These are phyloP conservation scores for Colletotrichum lini DNA, from an alignment of 2,329 filamentous ascomycete genomes.

Conservation along the genomic window DNA sequence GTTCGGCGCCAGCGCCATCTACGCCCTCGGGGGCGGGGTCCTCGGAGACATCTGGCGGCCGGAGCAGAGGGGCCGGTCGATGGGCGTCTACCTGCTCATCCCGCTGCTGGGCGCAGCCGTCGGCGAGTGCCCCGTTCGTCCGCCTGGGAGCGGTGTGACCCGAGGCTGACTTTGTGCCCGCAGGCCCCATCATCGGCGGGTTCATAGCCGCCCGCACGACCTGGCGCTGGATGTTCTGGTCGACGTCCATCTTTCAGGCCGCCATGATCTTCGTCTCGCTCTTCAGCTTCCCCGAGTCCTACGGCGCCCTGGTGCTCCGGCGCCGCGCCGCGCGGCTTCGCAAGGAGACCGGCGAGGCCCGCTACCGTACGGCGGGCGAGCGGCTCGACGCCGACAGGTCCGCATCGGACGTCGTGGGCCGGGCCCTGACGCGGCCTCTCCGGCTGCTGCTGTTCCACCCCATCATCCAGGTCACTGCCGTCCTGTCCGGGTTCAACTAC, in stretches of 20 bases:
- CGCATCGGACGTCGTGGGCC: conserved; percentile 45
- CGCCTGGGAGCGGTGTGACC: too few species aligned
- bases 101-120: conserved; percentile 57
- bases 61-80: conserved; percentile 59
- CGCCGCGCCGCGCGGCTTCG: conserved; percentile 52
- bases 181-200: conserved; percentile 56
- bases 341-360: conserved; percentile 49
- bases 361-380: conserved; percentile 56
- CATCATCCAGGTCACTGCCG: conserved; percentile 69
- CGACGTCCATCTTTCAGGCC: conserved; percentile 58
- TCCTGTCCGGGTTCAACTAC: conserved; percentile 72
- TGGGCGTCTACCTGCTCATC: conserved; percentile 55
- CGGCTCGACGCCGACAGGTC: conserved; percentile 51
- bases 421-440: conserved; percentile 67
- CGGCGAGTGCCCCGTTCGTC: conserved; percentile 45
- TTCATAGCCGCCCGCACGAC: conserved; percentile 53
- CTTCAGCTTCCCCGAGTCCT: conserved; percentile 56
- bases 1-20: conserved; percentile 63
- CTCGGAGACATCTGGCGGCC: conserved; percentile 62
- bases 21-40: conserved; percentile 62
- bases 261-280: conserved; percentile 53
- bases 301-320: conserved; percentile 52
- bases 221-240: conserved; percentile 64
- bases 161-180: background rate
- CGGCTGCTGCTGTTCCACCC: conserved; percentile 70